Percentiles rank a stretch among this genome's conserved stretches.
Evolutionary conservation across 768 basidiomycete species (phyloP).

Genomic region (Rhodotorula babjevae): DNA sequence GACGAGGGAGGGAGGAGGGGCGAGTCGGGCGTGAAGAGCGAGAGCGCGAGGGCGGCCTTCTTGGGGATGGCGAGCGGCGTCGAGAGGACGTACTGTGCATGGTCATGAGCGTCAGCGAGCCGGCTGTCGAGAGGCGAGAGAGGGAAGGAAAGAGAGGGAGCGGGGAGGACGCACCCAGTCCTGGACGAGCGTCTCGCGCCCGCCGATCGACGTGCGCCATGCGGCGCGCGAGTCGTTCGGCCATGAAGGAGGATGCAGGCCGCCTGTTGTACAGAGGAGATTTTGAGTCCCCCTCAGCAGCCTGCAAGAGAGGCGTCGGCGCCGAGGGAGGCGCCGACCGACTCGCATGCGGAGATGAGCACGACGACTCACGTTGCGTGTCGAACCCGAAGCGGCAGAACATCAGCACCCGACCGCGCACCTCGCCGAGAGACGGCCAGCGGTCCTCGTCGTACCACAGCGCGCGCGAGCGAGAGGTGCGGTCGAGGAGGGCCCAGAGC

Average conservation of each 20-base stretch:
- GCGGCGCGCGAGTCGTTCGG: background rate
- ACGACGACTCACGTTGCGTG: background rate
- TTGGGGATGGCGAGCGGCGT: background rate
- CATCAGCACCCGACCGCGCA: conserved; percentile 7
- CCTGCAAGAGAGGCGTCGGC: too few species aligned
- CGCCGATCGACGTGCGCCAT: conserved; percentile 11
- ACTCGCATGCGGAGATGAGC: too few species aligned
- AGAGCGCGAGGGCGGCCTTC: conserved; percentile 12
- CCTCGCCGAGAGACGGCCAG: conserved; percentile 10
- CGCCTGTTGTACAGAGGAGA: too few species aligned
- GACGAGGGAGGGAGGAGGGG: background rate
- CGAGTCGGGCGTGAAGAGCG: conserved; percentile 1
- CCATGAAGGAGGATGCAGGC: conserved; percentile 6
- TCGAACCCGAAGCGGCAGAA: conserved; percentile 13
- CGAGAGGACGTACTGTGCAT: conserved; percentile 7
- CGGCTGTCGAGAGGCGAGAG: too few species aligned
- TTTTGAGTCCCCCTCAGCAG: too few species aligned
- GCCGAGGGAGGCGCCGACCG: too few species aligned
- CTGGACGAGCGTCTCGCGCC: conserved; percentile 7
- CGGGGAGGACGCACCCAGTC: conserved; percentile 4
- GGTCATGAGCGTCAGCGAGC: background rate
- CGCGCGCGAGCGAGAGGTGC: background rate
- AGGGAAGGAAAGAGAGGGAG: background rate
- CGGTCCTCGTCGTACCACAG: conserved; percentile 3
- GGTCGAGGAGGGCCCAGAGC: conserved; percentile 2